These are phyloP conservation scores for Mikania micrantha DNA, from an alignment of 129 eudicot species.

Conservation along the genomic window DNA sequence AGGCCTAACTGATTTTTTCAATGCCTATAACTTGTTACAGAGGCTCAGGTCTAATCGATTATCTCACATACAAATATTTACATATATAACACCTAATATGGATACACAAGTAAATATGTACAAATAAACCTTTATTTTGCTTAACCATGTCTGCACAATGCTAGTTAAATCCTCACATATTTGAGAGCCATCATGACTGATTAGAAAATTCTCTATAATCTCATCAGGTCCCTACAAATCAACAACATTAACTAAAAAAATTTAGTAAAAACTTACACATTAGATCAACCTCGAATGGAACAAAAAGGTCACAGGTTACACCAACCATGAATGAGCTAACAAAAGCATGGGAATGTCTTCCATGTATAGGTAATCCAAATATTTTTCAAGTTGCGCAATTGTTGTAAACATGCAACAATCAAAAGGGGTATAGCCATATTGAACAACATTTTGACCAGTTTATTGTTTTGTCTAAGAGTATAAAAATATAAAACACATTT, in stretches of 20 bases:
- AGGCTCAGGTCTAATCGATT: no score
- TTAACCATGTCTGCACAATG: constrained; percentile 73
- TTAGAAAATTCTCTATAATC: constrained; percentile 69
- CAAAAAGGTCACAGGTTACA: constrained; percentile 1
- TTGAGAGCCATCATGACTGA: constrained; percentile 63
- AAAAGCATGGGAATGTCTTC: constrained; percentile 99
- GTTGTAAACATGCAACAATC: constrained; percentile 39
- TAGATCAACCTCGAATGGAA: background rate
- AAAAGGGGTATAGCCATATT: constrained; percentile 13
- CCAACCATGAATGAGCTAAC: constrained; percentile 82
- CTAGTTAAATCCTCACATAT: constrained; percentile 74
- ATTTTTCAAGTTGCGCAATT: constrained; percentile 95
- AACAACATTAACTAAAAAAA: background rate
- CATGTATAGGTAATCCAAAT: constrained; percentile 94
- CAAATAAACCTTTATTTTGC: constrained; percentile 65
- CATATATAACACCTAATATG: background rate
- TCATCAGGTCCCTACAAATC: constrained; percentile 80
- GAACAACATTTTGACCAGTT: background rate
- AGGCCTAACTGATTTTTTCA: no score
- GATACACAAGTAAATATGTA: background rate
- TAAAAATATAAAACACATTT: background rate
- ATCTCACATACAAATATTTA: no score
- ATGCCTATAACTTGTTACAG: no score
- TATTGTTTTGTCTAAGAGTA: background rate
- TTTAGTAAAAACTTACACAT: background rate